phyloP scores from a whole-genome alignment of 441 rosid genomes.

The Corymbia calophylla region DNA sequence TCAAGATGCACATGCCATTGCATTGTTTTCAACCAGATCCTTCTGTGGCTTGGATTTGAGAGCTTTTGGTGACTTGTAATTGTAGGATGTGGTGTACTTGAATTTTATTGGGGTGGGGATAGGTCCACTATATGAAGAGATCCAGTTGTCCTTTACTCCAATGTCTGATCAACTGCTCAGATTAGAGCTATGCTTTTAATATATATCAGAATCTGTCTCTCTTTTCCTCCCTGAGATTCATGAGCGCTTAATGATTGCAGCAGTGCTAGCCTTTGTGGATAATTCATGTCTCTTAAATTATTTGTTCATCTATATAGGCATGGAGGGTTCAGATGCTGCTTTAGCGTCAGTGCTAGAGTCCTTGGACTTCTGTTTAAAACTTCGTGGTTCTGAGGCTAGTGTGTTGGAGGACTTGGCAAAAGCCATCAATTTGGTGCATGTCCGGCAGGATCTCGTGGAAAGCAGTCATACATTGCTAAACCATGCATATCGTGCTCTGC shows the following conservation, averaged over 20 bases:
- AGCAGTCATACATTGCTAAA: constrained; percentile 73
- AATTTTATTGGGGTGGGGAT: background rate
- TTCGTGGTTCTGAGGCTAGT: constrained; percentile 93
- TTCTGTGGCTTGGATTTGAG: background rate
- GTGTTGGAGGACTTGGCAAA: constrained; percentile 85
- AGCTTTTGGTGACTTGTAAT: background rate
- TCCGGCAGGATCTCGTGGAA: constrained; percentile 76
- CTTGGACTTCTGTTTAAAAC: constrained; percentile 83
- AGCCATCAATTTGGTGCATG: constrained; percentile 83
- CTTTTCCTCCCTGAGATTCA: background rate
- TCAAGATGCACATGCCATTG: background rate
- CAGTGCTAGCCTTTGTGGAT: background rate
- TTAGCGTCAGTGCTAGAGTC: constrained; percentile 82
- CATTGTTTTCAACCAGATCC: background rate
- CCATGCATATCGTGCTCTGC: constrained; percentile 77
- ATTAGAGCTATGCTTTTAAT: background rate
- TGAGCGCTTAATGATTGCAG: background rate
- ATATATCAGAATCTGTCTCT: background rate
- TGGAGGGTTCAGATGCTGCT: constrained; percentile 91
- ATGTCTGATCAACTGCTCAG: background rate
- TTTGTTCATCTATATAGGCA: constrained; percentile 32
- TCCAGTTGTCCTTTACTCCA: background rate
- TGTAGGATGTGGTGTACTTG: background rate
- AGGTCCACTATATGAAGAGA: background rate
- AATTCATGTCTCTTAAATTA: background rate